phyloP scores from a whole-genome alignment of 2,329 filamentous ascomycete species.

The Mariannaea elegans region DNA sequence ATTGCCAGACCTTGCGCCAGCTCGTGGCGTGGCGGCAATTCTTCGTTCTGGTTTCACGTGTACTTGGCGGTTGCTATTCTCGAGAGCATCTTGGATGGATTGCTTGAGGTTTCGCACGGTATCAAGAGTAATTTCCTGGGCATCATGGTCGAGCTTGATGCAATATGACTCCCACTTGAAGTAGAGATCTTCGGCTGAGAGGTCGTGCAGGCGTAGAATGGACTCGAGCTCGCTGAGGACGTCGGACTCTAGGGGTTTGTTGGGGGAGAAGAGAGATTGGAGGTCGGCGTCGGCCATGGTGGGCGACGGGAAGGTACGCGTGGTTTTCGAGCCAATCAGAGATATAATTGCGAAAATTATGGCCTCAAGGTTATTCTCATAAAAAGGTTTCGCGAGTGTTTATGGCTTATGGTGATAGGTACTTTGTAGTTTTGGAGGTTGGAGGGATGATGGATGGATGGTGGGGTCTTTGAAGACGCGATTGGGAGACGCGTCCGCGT shows the following conservation, averaged over 20 bases:
- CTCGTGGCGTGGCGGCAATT: slow-evolving; percentile 69
- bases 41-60: slow-evolving; percentile 72
- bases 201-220: slow-evolving; percentile 83
- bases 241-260: slow-evolving; percentile 72
- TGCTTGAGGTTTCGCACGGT: slow-evolving; percentile 83
- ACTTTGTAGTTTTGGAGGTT: slow-evolving; percentile 4
- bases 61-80: slow-evolving; percentile 75
- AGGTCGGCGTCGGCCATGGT: slow-evolving; percentile 50
- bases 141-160: slow-evolving; percentile 89
- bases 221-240: slow-evolving; percentile 83
- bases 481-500: slow-evolving; percentile 9
- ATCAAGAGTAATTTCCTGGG: slow-evolving; percentile 72
- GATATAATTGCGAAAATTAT: too few relatives aligned
- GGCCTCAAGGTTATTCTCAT: too few relatives aligned
- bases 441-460: slow-evolving; percentile 8
- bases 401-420: too few relatives aligned
- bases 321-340: background rate
- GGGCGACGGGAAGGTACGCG: slow-evolving; percentile 22
- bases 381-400: too few relatives aligned
- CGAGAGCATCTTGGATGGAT: slow-evolving; percentile 83
- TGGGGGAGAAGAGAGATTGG: slow-evolving; percentile 47
- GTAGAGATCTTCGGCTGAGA: slow-evolving; percentile 86
- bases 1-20: slow-evolving; percentile 65
- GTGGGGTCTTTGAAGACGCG: slow-evolving; percentile 12
- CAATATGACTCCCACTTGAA: slow-evolving; percentile 99